Base-by-base conservation (phyloP, 306 rosid species). In the Morella rubra region DNA sequence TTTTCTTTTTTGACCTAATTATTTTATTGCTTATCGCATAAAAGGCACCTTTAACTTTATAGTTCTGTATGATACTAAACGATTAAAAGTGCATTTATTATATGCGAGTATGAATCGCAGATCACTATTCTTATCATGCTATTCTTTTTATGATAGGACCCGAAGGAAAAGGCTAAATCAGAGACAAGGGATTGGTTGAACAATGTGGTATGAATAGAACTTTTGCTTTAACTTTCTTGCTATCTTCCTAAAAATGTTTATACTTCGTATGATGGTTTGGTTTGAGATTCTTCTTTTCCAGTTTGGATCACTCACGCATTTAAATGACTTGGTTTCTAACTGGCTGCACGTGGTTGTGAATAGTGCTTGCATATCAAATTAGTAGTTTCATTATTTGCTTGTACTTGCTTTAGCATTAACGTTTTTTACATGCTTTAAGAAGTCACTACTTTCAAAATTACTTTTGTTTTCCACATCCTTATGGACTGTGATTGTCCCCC, bases 131-230 rank as follows among this genome's bases (percentile, higher is more conserved):
- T 62, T 58, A 41, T 58, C 3, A 44, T 50, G 15, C 66, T 65
- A n/a, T 41, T 68, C 13, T 58, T 87, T 79, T 80, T 79, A 59
- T 73, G 55, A 68, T 54, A 95, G 99, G 99, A 95, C 84, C 99
- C 99, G 9, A 92, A 77, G 85, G 99, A 95, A 92, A 95, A 90
- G 85, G 99, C 97, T 69, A 95, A 92, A 78, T 83, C 97, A 42
- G 99, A 95, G 90, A 89, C 99, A 11, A 89, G 99, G 83, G 99
- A 95, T 84, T 95, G 99, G 99, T 84, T 95, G 83, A 95, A 95
- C 84, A 92, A 73, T 80, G 92, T 95, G 99, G 99, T 95, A 95
- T 27, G 94, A 68, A 74, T 71, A 70, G 19, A 44, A 51, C 44
- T 72, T 82, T 78, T 77, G 41, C 54, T 55, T 80, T 18, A 37